phyloP scores from a whole-genome alignment of 2,329 filamentous ascomycete species.

The Aspergillus flavus region DNA sequence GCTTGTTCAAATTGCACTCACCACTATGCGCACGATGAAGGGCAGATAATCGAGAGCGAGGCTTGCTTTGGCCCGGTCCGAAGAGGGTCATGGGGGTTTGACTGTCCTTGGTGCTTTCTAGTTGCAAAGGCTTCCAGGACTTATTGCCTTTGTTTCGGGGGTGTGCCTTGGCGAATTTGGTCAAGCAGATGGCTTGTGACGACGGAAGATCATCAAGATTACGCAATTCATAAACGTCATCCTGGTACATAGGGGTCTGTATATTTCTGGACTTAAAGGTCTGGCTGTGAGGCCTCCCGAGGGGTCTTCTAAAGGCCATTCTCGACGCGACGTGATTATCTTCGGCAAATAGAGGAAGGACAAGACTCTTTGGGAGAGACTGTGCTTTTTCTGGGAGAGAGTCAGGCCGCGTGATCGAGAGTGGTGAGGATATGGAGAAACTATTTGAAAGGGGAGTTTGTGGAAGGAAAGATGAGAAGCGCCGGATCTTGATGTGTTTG shows the following conservation, averaged over 20 bases:
- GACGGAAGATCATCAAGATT: slow-evolving; percentile 26
- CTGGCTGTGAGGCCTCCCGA: not conserved
- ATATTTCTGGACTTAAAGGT: not conserved
- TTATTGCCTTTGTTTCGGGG: slow-evolving; percentile 25
- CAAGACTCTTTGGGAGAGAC: not conserved
- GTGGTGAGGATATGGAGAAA: not conserved
- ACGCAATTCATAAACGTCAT: slow-evolving; percentile 19
- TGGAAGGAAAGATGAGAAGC: not conserved
- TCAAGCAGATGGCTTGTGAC: slow-evolving; percentile 27
- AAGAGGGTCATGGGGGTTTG: slow-evolving; percentile 2
- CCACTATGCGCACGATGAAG: slow-evolving; percentile 5
- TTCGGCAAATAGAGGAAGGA: too few relatives aligned
- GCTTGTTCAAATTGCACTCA: slow-evolving; percentile 2
- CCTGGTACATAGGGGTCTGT: not conserved
- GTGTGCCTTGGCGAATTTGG: slow-evolving; percentile 20
- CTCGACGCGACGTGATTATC: not conserved
- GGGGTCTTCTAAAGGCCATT: not conserved
- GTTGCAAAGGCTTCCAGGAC: slow-evolving; percentile 19
- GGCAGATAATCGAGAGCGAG: slow-evolving; percentile 14
- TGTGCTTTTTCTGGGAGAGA: not conserved
- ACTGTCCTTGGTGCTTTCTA: slow-evolving; percentile 9
- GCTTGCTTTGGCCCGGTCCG: slow-evolving; percentile 6
- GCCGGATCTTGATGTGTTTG: too few relatives aligned
- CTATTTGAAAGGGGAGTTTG: not conserved
- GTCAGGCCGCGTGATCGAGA: not conserved